phyloP scores from a whole-genome alignment of 2,329 filamentous ascomycete species.

The Aspergillus viridinutans region DNA sequence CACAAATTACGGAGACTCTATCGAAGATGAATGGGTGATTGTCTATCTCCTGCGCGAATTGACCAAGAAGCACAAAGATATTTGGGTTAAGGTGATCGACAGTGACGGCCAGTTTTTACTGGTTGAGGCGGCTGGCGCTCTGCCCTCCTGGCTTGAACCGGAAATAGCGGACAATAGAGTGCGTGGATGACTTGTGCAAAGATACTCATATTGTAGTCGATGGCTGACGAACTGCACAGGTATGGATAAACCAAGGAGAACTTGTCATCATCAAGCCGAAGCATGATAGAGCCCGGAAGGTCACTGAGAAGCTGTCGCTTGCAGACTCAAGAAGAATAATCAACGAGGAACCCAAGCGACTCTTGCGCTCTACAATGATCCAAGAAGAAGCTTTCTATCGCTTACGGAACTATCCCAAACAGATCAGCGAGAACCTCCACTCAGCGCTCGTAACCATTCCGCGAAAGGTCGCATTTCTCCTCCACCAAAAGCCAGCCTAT shows the following conservation, averaged over 20 bases:
- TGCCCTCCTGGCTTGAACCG: constrained; percentile 88
- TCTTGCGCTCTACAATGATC: constrained; percentile 69
- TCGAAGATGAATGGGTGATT: constrained; percentile 96
- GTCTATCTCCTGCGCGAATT: constrained; percentile 84
- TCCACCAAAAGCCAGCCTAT: constrained; percentile 69
- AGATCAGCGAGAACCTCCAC: constrained; percentile 73
- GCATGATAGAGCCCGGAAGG: constrained; percentile 41
- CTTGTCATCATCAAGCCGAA: constrained; percentile 65
- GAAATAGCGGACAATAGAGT: constrained; percentile 79
- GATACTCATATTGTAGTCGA: not conserved
- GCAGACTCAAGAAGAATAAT: constrained; percentile 62
- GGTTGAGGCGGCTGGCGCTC: constrained; percentile 81
- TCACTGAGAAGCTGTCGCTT: constrained; percentile 53
- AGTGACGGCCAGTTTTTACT: constrained; percentile 93
- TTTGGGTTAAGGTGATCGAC: constrained; percentile 82
- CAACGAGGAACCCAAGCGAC: constrained; percentile 48
- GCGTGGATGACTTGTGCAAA: constrained; percentile 11
- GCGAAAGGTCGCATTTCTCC: constrained; percentile 72
- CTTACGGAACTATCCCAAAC: constrained; percentile 73
- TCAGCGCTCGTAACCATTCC: constrained; percentile 70
- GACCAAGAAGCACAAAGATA: constrained; percentile 64
- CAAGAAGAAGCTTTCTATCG: constrained; percentile 90
- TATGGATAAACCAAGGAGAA: constrained; percentile 80
- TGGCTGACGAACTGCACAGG: constrained; percentile 34
- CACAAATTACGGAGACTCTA: constrained; percentile 87